These are phyloP conservation scores for Schizochytrium sp. DNA, from an alignment of 108 stramenopile genomes.

Conservation along the genomic window DNA sequence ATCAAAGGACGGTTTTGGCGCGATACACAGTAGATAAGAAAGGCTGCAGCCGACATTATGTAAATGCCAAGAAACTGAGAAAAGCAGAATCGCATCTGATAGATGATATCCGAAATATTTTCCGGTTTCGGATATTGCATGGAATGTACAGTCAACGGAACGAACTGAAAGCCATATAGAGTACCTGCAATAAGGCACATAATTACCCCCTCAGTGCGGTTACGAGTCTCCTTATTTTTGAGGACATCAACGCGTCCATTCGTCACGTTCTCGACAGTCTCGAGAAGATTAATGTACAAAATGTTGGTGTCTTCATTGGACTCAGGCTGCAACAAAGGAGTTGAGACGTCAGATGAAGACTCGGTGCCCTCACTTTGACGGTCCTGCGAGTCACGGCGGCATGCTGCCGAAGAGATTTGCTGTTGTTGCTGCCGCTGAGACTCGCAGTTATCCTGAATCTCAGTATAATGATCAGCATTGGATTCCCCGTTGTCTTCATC, in stretches of 20 bases:
- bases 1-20: conserved; percentile 35
- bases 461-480: neutral
- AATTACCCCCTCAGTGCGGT: neutral
- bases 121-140: conserved; percentile 40
- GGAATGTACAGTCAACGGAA: conserved; percentile 20
- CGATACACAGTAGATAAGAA: neutral
- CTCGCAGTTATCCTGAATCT: neutral
- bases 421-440: no score
- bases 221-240: neutral
- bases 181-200: conserved; percentile 42
- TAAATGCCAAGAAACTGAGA: conserved; percentile 56
- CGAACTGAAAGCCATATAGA: conserved; percentile 54
- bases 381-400: no score
- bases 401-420: no score
- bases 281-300: neutral
- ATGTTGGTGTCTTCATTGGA: neutral
- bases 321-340: neutral
- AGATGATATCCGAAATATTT: neutral
- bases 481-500: neutral
- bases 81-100: conserved; percentile 45
- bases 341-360: neutral
- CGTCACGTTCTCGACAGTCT: neutral
- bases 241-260: neutral
- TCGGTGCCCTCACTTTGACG: no score
- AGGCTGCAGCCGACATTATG: neutral